Evolutionary conservation across 495 filamentous ascomycete species (phyloP).

Genomic region (Apiosordaria backusii): DNA sequence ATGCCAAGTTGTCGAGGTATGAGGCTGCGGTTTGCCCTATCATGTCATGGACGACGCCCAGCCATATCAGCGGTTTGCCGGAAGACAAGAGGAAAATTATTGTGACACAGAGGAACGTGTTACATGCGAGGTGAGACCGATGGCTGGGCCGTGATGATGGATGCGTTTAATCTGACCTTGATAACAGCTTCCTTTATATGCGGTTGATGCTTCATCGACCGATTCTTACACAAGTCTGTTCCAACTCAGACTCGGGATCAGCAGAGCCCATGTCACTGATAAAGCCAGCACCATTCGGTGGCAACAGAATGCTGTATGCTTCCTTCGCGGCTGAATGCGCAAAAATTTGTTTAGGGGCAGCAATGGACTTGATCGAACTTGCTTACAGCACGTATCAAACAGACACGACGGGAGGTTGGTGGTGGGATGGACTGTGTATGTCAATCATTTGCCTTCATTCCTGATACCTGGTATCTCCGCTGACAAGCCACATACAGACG

Average conservation of each 20-base stretch:
- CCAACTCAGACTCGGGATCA: constrained; percentile 22
- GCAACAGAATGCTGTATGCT: constrained; percentile 31
- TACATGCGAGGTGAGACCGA: constrained; percentile 38
- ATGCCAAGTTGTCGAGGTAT: constrained; percentile 38
- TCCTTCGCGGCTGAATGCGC: constrained; percentile 40
- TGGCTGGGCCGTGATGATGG: too few species aligned
- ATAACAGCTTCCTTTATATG: constrained; percentile 43
- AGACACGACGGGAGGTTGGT: constrained; percentile 42
- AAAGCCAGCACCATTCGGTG: constrained; percentile 12
- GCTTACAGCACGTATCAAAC: constrained; percentile 41
- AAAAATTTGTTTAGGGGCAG: constrained; percentile 38
- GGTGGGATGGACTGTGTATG: constrained; percentile 49
- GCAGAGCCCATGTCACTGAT: constrained; percentile 11
- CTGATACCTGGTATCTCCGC: neutral
- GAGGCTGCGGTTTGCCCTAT: constrained; percentile 35
- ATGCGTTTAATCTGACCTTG: neutral
- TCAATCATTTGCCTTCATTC: neutral
- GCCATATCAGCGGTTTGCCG: constrained; percentile 16
- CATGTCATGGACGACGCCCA: constrained; percentile 37
- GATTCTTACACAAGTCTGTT: constrained; percentile 45
- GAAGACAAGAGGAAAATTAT: constrained; percentile 23
- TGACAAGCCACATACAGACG: constrained; percentile 27
- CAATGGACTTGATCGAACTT: constrained; percentile 40
- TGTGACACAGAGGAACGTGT: constrained; percentile 40
- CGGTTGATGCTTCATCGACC: constrained; percentile 47